Base-by-base conservation (phyloP, 2,329 filamentous ascomycete genomes). In the Rugonectria rugulosa region DNA sequence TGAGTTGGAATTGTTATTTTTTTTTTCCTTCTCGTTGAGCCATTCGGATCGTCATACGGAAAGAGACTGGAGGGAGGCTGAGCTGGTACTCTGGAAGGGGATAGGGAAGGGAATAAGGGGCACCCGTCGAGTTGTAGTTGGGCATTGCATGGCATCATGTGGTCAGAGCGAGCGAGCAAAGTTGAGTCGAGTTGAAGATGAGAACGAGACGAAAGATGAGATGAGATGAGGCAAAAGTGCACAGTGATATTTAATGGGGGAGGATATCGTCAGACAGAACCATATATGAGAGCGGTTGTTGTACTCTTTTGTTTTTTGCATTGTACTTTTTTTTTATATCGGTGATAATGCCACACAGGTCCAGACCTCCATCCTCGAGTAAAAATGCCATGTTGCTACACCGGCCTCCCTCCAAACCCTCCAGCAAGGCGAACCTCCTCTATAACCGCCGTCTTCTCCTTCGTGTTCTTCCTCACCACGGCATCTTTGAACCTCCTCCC, bases 401-500 rank as follows among this genome's bases (percentile, higher is more conserved):
- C 48, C 38, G 47, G 46, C 6, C 45, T 21, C 34, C 56, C 55
- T 21, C 58, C 55, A 44, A 60, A 59, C 5, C 53, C 57, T 40
- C 20, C 40, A 6, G 41, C 47, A 24, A 59, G 17, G 20, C 48
- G 54, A 31, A 59, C 49, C 20, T 38, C 31, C n/a, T 24, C 36
- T 4, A 4, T 24, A 15, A 23, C 12, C n/a, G n/a, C n/a, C n/a
- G n/a, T n/a, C n/a, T n/a, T n/a, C n/a, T n/a, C 24, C 34, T 41
- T 23, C 23, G 31, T 6, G 6, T 19, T n/a, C n/a, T n/a, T n/a
- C 31, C 61, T 53, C 11, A 34, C 61, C 58, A 81, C 75, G 3
- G 73, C 75, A 61, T 77, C 68, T 15, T 75, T 70, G 26, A 84
- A 54, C 51, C 69, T 71, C 6, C 69, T 71, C 6, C 73, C 72